Conservation (phyloP, 441 rosid species). For the Codiaeum variegatum region DNA sequence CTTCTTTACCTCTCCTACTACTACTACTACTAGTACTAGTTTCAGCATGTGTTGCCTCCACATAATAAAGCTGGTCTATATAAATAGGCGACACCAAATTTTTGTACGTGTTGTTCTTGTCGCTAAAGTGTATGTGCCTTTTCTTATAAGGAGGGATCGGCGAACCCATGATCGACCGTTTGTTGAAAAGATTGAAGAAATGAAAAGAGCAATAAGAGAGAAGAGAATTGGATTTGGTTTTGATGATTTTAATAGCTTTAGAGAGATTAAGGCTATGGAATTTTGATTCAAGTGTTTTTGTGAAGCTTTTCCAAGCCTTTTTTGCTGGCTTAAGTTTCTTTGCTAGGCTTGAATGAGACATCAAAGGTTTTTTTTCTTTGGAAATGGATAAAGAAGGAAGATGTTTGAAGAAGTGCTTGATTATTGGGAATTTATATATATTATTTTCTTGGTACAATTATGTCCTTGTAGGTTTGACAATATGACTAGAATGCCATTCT, state of each 20-base stretch:
- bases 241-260: constrained; percentile 34
- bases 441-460: neutral
- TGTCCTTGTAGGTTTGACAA: constrained; percentile 6
- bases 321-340: constrained; percentile 58
- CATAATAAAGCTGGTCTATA: constrained; percentile 40
- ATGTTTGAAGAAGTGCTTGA: constrained; percentile 9
- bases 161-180: constrained; percentile 38
- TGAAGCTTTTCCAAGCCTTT: constrained; percentile 48
- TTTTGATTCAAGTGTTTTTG: constrained; percentile 37
- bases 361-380: constrained; percentile 17
- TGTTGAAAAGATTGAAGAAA: constrained; percentile 40
- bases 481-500: constrained; percentile 22
- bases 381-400: constrained; percentile 13
- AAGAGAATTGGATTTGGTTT: constrained; percentile 31
- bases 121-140: constrained; percentile 18
- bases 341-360: constrained; percentile 42
- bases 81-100: constrained; percentile 32
- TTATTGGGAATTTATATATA: neutral
- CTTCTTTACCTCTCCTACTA: constrained; percentile 5
- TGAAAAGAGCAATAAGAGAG: constrained; percentile 37
- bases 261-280: constrained; percentile 34
- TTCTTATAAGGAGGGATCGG: constrained; percentile 1
- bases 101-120: constrained; percentile 19
- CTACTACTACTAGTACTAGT: constrained; percentile 17
- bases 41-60: constrained; percentile 27